These are phyloP conservation scores for Malus sylvestris DNA, from an alignment of 306 rosid species.

Conservation along the genomic window DNA sequence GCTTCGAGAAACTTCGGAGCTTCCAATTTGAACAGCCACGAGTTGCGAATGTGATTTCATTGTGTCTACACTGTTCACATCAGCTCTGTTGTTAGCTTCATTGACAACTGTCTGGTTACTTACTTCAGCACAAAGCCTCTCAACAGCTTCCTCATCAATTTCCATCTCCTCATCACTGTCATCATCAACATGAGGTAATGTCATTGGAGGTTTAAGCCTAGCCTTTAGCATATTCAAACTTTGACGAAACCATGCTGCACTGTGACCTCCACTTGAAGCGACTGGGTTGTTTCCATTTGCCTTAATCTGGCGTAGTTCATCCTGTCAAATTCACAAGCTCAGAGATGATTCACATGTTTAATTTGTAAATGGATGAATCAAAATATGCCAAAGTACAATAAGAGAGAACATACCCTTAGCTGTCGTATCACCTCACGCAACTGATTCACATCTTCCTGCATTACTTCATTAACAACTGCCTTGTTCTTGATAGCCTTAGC, in stretches of 20 bases:
- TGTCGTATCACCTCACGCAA: conserved; percentile 88
- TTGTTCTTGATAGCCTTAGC: conserved; percentile 96
- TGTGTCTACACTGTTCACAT: conserved; percentile 6
- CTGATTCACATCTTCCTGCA: conserved; percentile 80
- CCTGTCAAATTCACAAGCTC: conserved; percentile 43
- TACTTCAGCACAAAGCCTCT: conserved; percentile 46
- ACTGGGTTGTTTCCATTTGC: conserved; percentile 48
- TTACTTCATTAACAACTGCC: conserved; percentile 95
- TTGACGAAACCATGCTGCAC: conserved; percentile 89
- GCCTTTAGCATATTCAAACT: conserved; percentile 66
- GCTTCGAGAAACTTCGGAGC: conserved; percentile 9
- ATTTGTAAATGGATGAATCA: conserved; percentile 8
- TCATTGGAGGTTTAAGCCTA: conserved; percentile 52
- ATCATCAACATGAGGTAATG: conserved; percentile 50
- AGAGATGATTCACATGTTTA: conserved; percentile 15
- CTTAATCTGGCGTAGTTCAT: conserved; percentile 81
- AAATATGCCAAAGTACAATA: conserved; percentile 7
- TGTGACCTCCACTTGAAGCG: conserved; percentile 65
- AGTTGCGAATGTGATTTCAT: conserved; percentile 14
- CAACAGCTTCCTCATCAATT: conserved; percentile 80
- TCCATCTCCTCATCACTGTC: conserved; percentile 99
- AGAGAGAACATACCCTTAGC: conserved; percentile 58
- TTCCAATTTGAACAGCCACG: conserved; percentile 15
- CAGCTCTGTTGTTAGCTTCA: conserved; percentile 12
- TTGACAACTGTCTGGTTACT: conserved; percentile 29